Percentiles rank a stretch among this genome's conserved stretches.
Conservation (phyloP, 768 basidiomycete genomes). For the Kwoniella sp. region DNA sequence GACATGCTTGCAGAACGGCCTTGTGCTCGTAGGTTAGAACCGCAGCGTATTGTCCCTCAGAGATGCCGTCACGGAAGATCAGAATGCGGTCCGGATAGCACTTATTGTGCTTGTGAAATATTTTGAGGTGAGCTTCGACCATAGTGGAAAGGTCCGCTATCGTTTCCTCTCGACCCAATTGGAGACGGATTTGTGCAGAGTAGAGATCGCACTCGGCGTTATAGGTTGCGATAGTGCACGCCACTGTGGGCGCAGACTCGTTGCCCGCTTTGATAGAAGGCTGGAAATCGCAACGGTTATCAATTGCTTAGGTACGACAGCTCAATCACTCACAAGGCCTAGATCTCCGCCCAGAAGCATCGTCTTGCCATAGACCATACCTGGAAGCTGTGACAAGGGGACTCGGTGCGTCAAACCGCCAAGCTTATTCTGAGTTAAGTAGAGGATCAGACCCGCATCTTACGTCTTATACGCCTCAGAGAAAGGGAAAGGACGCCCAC, state of each 20-base stretch:
- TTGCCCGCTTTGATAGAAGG: conserved; percentile 39
- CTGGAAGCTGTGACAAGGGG: conserved; percentile 31
- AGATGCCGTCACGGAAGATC: conserved; percentile 50
- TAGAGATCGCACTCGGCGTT: conserved; percentile 39
- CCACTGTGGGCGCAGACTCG: conserved; percentile 43
- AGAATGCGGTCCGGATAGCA: conserved; percentile 42
- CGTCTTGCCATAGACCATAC: conserved; percentile 40
- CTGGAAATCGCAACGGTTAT: conserved; percentile 15
- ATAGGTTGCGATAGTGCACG: conserved; percentile 49
- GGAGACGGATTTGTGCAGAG: conserved; percentile 43
- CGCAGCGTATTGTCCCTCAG: conserved; percentile 48
- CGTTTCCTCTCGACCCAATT: conserved; percentile 46
- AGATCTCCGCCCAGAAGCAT: conserved; percentile 50
- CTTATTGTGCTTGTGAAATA: conserved; percentile 38
- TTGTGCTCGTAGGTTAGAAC: conserved; percentile 44
- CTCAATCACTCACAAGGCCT: conserved; percentile 10
- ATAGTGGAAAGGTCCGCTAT: conserved; percentile 46
- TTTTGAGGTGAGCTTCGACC: conserved; percentile 42
- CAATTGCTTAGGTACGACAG: neutral
- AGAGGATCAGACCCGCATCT: neutral
- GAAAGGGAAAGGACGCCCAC: conserved; percentile 16
- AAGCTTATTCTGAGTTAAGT: conserved; percentile 36
- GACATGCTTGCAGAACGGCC: conserved; percentile 41
- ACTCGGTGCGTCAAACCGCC: conserved; percentile 47
- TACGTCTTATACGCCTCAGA: too few species aligned